phyloP scores from a whole-genome alignment of 1,284 basidiomycete species.

The Microbotryum saponariae region DNA sequence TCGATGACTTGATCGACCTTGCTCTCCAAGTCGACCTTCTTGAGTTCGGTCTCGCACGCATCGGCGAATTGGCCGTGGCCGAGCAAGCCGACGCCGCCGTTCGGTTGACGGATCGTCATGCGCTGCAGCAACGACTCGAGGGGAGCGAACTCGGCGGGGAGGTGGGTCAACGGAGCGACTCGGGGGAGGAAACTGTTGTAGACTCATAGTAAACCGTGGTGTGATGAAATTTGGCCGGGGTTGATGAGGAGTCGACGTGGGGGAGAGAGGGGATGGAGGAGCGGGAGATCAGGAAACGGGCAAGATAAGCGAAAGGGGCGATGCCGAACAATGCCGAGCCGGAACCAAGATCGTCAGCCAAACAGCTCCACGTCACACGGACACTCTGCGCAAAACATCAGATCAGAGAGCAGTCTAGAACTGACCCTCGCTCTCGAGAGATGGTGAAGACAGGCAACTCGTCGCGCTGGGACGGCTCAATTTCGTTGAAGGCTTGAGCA shows the following conservation, averaged over 20 bases:
- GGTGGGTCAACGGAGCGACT: constrained; percentile 32
- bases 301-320: background rate
- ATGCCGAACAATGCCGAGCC: background rate
- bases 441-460: constrained; percentile 4
- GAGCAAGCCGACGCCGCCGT: constrained; percentile 35
- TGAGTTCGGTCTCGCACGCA: constrained; percentile 35
- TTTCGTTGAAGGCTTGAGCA: no score
- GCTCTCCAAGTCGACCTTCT: constrained; percentile 20
- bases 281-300: background rate
- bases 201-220: background rate
- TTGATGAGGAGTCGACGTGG: background rate
- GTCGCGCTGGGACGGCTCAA: background rate
- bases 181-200: constrained; percentile 9
- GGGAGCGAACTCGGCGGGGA: constrained; percentile 31
- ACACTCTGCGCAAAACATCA: background rate
- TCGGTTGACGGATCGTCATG: constrained; percentile 38
- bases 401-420: background rate
- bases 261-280: background rate
- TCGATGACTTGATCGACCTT: constrained; percentile 28
- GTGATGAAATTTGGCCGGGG: no score
- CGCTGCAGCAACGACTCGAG: constrained; percentile 35
- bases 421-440: constrained; percentile 1
- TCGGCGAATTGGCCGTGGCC: constrained; percentile 36
- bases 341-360: background rate
- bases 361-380: background rate